These are phyloP conservation scores for Rhizopus arrhizus DNA, from an alignment of 371 early-diverging fungal species.

Conservation along the genomic window DNA sequence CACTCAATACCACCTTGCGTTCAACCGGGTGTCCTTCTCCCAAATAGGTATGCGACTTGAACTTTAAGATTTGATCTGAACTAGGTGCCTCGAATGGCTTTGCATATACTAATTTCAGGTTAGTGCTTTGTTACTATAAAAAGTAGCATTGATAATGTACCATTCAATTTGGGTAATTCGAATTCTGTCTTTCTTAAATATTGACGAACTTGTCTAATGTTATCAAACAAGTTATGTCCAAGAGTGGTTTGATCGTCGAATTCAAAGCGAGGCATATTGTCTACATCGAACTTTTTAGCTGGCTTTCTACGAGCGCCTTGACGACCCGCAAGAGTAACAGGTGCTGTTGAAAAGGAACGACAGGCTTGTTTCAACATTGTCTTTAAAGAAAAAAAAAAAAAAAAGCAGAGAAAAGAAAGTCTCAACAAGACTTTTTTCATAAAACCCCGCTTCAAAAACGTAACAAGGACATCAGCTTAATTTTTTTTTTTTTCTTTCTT, in stretches of 20 bases:
- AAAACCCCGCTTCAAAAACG: background rate
- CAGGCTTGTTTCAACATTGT: background rate
- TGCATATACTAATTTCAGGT: constrained; percentile 42
- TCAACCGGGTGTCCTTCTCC: constrained; percentile 69
- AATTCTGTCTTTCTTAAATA: constrained; percentile 67
- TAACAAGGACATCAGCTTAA: background rate
- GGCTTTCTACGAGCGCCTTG: constrained; percentile 43
- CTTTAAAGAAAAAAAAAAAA: no score
- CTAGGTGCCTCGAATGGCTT: constrained; percentile 64
- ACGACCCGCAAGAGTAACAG: constrained; percentile 41
- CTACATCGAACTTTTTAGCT: constrained; percentile 53
- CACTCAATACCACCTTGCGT: constrained; percentile 62
- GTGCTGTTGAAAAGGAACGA: constrained; percentile 31
- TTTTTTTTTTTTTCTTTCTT: constrained; percentile 3
- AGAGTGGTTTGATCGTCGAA: constrained; percentile 65
- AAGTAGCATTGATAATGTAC: constrained; percentile 33
- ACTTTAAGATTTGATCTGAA: constrained; percentile 54
- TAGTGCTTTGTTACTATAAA: background rate
- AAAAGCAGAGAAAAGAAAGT: background rate
- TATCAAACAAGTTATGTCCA: constrained; percentile 59
- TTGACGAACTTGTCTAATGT: constrained; percentile 62
- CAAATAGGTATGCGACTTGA: constrained; percentile 59
- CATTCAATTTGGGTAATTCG: constrained; percentile 66
- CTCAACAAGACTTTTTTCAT: background rate
- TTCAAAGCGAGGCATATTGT: constrained; percentile 57